Base-by-base conservation (phyloP, 1,284 basidiomycete species). In the Leucoagaricus sp. region DNA sequence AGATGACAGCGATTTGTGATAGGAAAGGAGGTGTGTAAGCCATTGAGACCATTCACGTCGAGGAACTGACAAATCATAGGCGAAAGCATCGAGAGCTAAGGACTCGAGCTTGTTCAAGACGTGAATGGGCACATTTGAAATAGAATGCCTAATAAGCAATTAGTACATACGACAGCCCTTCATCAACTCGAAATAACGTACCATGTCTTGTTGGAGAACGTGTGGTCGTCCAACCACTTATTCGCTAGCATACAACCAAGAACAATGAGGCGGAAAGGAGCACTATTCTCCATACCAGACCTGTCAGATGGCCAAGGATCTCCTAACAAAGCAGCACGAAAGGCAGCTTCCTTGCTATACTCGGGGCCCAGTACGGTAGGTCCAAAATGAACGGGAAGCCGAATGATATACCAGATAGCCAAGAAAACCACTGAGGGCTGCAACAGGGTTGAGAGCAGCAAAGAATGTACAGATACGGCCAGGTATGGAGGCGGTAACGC, bases 141-240 rank as follows among this genome's bases (percentile, higher is more conserved):
- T 89, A 15, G 84, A 83, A 63, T 92, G 86, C 90, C 90, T 92
- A 34, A 36, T 58, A 13, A 52, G 44, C 50, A 29, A 53, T 38
- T 7, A 52, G 21, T 34, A 51, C 40, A 49, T 31, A n/a, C n/a
- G n/a, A n/a, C n/a, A n/a, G n/a, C n/a, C n/a, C n/a, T 47, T 40
- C 36, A 49, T 28, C 60, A 53, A 34, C 33, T 53, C 34, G 29
- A 60, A 57, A 50, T 42, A 23, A 72, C 87, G 60, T 70, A 91
- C 93, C 93, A 95, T 57, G 93, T 94, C 77, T 93, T 93, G 75
- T 93, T 94, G 51, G 91, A 91, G 72, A 94, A 95, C 0, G 93
- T 94, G 67, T 94, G 92, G 66, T 95, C 93, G 66, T 95, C 93
- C 61, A 95, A 68, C 92, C 93, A 94, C 74, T 95, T 95, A 72